phyloP scores from a whole-genome alignment of 1,284 basidiomycete genomes.

The Cryptococcus jaspeensis region DNA sequence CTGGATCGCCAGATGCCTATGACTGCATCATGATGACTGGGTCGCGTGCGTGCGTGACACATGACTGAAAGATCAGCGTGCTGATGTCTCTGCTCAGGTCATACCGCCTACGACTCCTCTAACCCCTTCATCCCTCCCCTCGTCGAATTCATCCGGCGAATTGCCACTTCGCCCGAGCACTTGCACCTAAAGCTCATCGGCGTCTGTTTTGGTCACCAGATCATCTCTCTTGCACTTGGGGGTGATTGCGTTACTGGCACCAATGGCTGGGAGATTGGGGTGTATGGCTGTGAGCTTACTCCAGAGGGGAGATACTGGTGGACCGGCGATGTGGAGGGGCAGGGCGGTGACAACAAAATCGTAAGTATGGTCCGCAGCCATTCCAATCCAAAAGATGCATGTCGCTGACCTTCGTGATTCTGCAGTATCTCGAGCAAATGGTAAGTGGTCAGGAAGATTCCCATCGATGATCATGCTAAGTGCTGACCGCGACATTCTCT shows the following conservation, averaged over 20 bases:
- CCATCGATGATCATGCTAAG: not conserved
- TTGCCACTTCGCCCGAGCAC: constrained; percentile 27
- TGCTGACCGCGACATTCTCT: not conserved
- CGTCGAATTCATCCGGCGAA: constrained; percentile 34
- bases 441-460: constrained; percentile 16
- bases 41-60: constrained; percentile 52
- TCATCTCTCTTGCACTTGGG: constrained; percentile 55
- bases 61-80: not conserved
- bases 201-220: constrained; percentile 59
- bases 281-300: constrained; percentile 51
- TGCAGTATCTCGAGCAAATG: constrained; percentile 56
- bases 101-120: constrained; percentile 41
- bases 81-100: constrained; percentile 24
- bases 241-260: constrained; percentile 49
- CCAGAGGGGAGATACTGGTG: constrained; percentile 50
- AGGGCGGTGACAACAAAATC: constrained; percentile 40
- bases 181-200: constrained; percentile 45
- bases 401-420: not conserved
- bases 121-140: constrained; percentile 37
- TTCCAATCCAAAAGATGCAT: not conserved
- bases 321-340: constrained; percentile 41
- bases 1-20: constrained; percentile 40
- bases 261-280: constrained; percentile 57
- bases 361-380: constrained; percentile 23
- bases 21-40: constrained; percentile 58